These are phyloP conservation scores for Sordaria brevicollis DNA, from an alignment of 495 filamentous ascomycete species.

Conservation along the genomic window DNA sequence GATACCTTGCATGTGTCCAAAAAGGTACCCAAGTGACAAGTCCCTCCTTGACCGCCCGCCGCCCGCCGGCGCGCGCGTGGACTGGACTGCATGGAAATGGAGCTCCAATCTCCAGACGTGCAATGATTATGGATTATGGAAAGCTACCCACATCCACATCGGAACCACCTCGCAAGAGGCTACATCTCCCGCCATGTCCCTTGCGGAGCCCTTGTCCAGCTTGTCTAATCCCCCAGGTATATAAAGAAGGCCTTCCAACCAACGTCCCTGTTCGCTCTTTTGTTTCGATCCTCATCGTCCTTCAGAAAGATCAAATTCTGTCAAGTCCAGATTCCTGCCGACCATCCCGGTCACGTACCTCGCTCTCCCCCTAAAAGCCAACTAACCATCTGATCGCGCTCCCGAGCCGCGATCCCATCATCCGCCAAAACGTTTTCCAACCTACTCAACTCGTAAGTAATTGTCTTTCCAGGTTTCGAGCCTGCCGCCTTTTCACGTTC, in stretches of 20 bases:
- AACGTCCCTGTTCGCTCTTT: background rate
- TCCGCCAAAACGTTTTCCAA: slow-evolving; percentile 85
- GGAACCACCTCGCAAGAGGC: background rate
- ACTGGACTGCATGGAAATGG: background rate
- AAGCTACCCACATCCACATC: background rate
- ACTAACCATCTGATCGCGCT: slow-evolving; percentile 36
- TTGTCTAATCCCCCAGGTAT: background rate
- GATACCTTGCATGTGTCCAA: background rate
- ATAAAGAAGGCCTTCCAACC: background rate
- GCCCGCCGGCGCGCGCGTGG: background rate
- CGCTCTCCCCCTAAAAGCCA: background rate
- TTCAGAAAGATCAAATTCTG: background rate
- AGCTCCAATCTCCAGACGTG: background rate
- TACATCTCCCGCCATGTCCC: background rate
- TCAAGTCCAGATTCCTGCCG: background rate
- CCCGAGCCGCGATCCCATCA: slow-evolving; percentile 42
- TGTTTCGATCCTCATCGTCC: background rate
- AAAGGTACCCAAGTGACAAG: background rate
- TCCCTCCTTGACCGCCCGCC: background rate
- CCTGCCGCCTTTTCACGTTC: background rate
- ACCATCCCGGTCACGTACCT: background rate
- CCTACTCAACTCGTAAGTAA: slow-evolving; percentile 72
- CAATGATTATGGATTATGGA: background rate
- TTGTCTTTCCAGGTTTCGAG: background rate
- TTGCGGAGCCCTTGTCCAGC: background rate